Base-by-base conservation (phyloP, 116 monocot species). In the Posidonia oceanica region DNA sequence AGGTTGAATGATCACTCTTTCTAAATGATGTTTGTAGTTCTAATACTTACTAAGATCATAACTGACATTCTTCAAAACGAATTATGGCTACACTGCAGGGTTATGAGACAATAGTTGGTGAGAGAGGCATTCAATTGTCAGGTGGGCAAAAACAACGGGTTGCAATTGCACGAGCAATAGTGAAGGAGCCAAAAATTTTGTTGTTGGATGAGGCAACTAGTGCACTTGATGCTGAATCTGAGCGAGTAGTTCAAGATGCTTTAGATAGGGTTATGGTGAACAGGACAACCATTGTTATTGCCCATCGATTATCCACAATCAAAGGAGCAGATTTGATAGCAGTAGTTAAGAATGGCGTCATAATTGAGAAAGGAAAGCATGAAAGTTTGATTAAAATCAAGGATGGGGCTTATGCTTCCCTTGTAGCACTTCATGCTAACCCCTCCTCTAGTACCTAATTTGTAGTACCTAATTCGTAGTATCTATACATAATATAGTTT, bases 121-220 rank as follows among this genome's bases (percentile, higher is more conserved):
- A 82, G 58, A 61, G 82, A 40, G 82, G 82, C 1, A 64, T 78
- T 39, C 88, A 89, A 72, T 52, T 89, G 60, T 85, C 89, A 6
- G 89, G 89, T 7, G 89, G 89, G 4, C 89, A 89, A 61, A 88
- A 85, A 59, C 88, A 88, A 64, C 69, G 88, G 10, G 82, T 88
- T 8, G 88, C 88, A 0, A 88, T 88, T 16, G 88, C 88, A 7
- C 74, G 88, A 36, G 88, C 85, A 12, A 85, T 88, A 4, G 51
- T 88, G 52, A 88, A 85, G 64, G 76, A 88, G 0, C 88, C 88
- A 0, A 80, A 76, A n/a, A 88, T 88, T 21, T 51, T 88, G 40
- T 69, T 88, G 3, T 64, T 85, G 42, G 88, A 88, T 56, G 88
- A 88, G 78, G 88, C 85, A 3, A 88, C 88, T 3, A 88, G 88